Base-by-base conservation (phyloP, 2,329 filamentous ascomycete species). In the Ampelomyces quisqualis region DNA sequence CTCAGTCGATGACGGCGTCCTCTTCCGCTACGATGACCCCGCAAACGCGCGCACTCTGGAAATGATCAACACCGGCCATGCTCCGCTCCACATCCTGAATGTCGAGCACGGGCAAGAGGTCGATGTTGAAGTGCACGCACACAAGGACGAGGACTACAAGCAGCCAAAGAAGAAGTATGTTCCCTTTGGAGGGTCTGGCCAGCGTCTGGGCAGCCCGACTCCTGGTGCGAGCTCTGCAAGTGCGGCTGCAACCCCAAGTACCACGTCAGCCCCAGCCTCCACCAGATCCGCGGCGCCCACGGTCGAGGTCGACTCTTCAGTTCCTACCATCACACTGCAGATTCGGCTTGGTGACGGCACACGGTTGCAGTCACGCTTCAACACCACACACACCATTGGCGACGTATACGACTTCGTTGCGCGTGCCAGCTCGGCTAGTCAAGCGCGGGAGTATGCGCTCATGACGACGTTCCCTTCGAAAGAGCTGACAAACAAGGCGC, bases 381-480 rank as follows among this genome's bases (percentile, higher is more conserved):
- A 93, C 71, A 83, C 84, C 0, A 84, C 79, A 0, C 84, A 89
- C 55, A 93, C 87, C 0, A 71, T 94, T 32, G 84, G 81, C 11
- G 85, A 91, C 51, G 77, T 94, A 7, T 91, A 93, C 66, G 73
- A 76, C 7, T 91, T 91, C 57, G 80, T 91, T 45, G 73, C 79
- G 43, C 75, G 77, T n/a, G 78, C 86, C 0, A 83, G 79, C 18
- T 65, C 81, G 0, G 76, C 76, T 5, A 77, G 79, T 34, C 71
- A 72, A 20, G 62, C 69, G 26, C 77, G 87, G n/a, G 57, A 76
- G 3, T 93, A 85, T 76, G 84, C 88, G 2, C 73, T 94, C 29
- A 86, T 85, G 50, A 93, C 88, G 0, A 91, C 87, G 0, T 93
- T 93, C 67, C 88, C 88, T 4, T 88, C 81, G 60, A 90, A 88